Base-by-base conservation (phyloP, 192 early-diverging fungal species). In the Backusella westeae region DNA sequence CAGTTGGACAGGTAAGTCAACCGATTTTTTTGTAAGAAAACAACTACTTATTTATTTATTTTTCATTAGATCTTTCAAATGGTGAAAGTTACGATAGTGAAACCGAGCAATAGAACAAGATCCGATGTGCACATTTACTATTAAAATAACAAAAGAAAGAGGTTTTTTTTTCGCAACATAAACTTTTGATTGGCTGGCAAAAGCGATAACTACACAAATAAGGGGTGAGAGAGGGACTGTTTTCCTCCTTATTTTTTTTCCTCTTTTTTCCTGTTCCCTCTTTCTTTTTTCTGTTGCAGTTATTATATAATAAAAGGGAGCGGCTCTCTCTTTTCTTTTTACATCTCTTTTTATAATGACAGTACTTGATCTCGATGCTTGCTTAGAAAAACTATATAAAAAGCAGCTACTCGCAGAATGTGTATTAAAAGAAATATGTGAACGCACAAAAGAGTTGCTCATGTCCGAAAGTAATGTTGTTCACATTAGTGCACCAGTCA, bases 391-490 rank as follows among this genome's bases (percentile, higher is more conserved):
- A n/a, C 83, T 95, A 10, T 93, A 94, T 68, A 76, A 86, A 26
- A 89, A 93, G 53, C 90, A 93, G 73, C 83, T 96, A 7, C 84
- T 97, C 35, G 83, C 86, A 15, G 95, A 96, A 76, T 83, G 84
- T 39, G 86, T 92, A 39, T 84, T 98, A 49, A 85, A 89, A 69
- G 92, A 94, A 78, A 87, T 98, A 19, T 98, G 96, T 77, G 89
- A 90, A 44, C 89, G 87, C 56, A 89, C 91, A 21, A 95, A 95
- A 70, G 90, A 94, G 34, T 79, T 98, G 59, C 82, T 99, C 14
- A 86, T 92, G 69, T 74, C 85, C 23, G 96, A 99, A 75, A 90
- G 93, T 69, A 99, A 98, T 86, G 93, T 97, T 35, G 86, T 93
- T 15, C 86, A 85, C 32, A 93, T 98, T 42, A 83, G 84, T 23